These are phyloP conservation scores for Phoenix dactylifera DNA, from an alignment of 176 grass and related monocot species.

Conservation along the genomic window DNA sequence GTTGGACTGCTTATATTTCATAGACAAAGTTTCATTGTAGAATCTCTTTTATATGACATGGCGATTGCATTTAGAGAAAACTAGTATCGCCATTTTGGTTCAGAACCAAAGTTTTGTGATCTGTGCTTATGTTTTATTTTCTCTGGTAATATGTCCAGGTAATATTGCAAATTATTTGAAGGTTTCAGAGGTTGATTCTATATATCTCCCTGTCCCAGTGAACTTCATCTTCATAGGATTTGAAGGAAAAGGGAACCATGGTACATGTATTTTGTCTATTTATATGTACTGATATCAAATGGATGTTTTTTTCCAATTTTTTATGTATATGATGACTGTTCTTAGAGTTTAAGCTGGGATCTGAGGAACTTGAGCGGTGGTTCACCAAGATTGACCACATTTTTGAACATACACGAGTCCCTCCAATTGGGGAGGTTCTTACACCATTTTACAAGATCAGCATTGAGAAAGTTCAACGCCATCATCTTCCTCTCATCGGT, in stretches of 20 bases:
- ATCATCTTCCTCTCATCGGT: slow-evolving; percentile 88
- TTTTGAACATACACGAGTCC: slow-evolving; percentile 88
- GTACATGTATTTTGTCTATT: slow-evolving; percentile 20
- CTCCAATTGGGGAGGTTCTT: slow-evolving; percentile 83
- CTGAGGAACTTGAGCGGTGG: slow-evolving; percentile 84
- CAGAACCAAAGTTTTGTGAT: neutral
- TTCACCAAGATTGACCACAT: slow-evolving; percentile 96
- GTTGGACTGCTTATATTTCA: neutral
- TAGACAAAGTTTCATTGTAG: neutral
- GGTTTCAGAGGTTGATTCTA: slow-evolving; percentile 65
- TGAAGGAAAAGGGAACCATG: slow-evolving; percentile 87
- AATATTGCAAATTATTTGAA: slow-evolving; percentile 75
- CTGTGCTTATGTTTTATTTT: slow-evolving; percentile 9
- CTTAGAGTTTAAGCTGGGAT: slow-evolving; percentile 68
- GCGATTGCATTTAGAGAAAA: too few species aligned
- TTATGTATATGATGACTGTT: neutral
- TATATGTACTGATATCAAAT: too few species aligned
- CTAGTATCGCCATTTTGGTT: too few species aligned
- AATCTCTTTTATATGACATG: too few species aligned
- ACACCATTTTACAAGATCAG: slow-evolving; percentile 73
- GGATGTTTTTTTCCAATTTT: too few species aligned
- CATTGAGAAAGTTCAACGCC: slow-evolving; percentile 62
- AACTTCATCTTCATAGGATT: slow-evolving; percentile 98
- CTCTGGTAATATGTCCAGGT: slow-evolving; percentile 27
- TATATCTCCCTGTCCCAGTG: slow-evolving; percentile 80